Evolutionary conservation across 108 stramenopile genomes (phyloP).

Genomic region (Fragilaria crotonensis): DNA sequence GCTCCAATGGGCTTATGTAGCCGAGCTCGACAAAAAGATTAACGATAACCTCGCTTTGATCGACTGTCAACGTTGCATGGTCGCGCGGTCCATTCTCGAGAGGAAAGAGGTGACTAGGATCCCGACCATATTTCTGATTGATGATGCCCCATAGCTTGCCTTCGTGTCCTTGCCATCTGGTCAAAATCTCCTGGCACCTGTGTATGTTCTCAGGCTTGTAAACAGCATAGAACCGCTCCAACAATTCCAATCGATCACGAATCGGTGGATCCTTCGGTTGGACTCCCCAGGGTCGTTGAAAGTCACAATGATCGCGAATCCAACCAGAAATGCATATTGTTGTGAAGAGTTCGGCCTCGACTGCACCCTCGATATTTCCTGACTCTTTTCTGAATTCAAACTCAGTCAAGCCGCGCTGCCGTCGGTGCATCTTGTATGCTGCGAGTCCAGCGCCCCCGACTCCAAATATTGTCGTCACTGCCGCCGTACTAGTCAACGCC

Average conservation of each 20-base stretch:
- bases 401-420: conserved; percentile 77
- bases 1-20: conserved; percentile 11
- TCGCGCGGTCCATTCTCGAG: conserved; percentile 35
- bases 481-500: conserved; percentile 62
- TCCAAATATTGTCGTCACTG: conserved; percentile 78
- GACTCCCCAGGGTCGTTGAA: conserved; percentile 83
- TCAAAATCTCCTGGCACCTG: conserved; percentile 55
- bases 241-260: conserved; percentile 45
- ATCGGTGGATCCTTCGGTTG: conserved; percentile 60
- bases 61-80: conserved; percentile 49
- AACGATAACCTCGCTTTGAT: conserved; percentile 60
- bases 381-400: conserved; percentile 64
- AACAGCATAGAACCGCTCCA: conserved; percentile 75
- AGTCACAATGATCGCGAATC: conserved; percentile 72
- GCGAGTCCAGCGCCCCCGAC: conserved; percentile 80
- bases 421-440: conserved; percentile 75
- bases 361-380: conserved; percentile 14
- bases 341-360: conserved; percentile 67
- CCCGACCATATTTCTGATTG: conserved; percentile 63
- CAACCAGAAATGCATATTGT: conserved; percentile 79
- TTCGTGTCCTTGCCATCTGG: conserved; percentile 74
- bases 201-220: conserved; percentile 61
- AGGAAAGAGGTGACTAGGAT: conserved; percentile 71
- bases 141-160: conserved; percentile 59
- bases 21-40: conserved; percentile 57